phyloP scores from a whole-genome alignment of 1,284 basidiomycete species.

The Exobasidium cylindrosporum region DNA sequence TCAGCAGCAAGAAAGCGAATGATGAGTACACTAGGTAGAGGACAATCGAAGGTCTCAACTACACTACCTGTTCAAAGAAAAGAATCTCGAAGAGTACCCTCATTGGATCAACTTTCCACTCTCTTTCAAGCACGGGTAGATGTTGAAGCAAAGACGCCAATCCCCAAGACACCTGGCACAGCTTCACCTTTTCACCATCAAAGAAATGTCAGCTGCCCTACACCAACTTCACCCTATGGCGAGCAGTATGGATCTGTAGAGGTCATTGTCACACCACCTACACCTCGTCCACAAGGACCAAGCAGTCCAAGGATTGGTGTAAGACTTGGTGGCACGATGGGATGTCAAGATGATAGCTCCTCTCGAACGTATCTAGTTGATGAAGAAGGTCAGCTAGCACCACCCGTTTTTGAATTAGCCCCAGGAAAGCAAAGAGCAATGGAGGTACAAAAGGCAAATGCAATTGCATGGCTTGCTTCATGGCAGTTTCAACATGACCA shows the following conservation, averaged over 20 bases:
- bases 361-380: background rate
- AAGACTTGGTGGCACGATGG: background rate
- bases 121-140: background rate
- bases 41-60: background rate
- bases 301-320: background rate
- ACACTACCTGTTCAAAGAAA: background rate
- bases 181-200: background rate
- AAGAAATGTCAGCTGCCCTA: constrained; percentile 6
- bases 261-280: constrained; percentile 11
- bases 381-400: background rate
- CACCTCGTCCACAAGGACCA: constrained; percentile 9
- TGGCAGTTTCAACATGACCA: background rate
- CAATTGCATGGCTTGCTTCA: background rate
- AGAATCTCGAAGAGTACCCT: background rate
- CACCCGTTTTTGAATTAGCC: background rate
- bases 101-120: background rate
- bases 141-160: background rate
- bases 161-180: constrained; percentile 6
- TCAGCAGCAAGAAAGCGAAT: background rate
- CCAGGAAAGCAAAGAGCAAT: background rate
- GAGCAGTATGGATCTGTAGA: constrained; percentile 1
- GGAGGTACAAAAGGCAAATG: constrained; percentile 1
- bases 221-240: background rate
- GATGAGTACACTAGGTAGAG: constrained; percentile 8
- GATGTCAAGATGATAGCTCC: background rate